phyloP scores from a whole-genome alignment of 2,329 filamentous ascomycete genomes.

The Fusarium annulatum region DNA sequence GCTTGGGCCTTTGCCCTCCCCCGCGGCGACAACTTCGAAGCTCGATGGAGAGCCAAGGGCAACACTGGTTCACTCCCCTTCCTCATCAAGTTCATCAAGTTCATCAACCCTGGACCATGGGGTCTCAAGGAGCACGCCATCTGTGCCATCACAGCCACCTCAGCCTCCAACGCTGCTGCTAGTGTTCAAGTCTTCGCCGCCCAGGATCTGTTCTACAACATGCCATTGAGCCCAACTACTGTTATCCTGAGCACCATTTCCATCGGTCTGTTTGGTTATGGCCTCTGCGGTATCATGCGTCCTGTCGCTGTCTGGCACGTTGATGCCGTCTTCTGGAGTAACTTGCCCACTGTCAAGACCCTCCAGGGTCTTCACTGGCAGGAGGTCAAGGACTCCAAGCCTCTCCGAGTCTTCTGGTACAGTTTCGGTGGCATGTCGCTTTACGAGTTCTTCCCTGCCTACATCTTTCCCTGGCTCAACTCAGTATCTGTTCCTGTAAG shows the following conservation, averaged over 20 bases:
- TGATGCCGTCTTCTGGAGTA: conserved; percentile 67
- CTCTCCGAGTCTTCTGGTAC: conserved; percentile 64
- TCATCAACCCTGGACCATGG: conserved; percentile 65
- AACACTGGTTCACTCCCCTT: conserved; percentile 55
- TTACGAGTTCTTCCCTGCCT: conserved; percentile 66
- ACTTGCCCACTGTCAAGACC: conserved; percentile 62
- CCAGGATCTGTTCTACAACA: conserved; percentile 63
- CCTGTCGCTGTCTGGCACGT: conserved; percentile 66
- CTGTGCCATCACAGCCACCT: conserved; percentile 64
- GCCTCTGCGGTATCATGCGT: conserved; percentile 63
- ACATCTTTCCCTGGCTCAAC: conserved; percentile 67
- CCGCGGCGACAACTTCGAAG: conserved; percentile 62
- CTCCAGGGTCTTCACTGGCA: conserved; percentile 67
- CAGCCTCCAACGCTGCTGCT: conserved; percentile 60
- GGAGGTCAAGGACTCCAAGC: conserved; percentile 60
- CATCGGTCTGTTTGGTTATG: conserved; percentile 67
- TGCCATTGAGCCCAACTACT: conserved; percentile 58
- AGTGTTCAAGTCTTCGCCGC: conserved; percentile 58
- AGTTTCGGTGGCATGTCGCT: conserved; percentile 59
- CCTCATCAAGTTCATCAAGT: conserved; percentile 54
- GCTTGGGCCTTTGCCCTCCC: conserved; percentile 54
- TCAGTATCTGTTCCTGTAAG: conserved; percentile 61
- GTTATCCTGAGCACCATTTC: conserved; percentile 63
- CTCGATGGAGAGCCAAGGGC: conserved; percentile 57
- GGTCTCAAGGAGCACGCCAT: conserved; percentile 67